A percentile compares a stretch with the other conserved stretches of the same genome.
Evolutionary conservation across 139 green algal species (phyloP).

Genomic region (Haematococcus lacustris): DNA sequence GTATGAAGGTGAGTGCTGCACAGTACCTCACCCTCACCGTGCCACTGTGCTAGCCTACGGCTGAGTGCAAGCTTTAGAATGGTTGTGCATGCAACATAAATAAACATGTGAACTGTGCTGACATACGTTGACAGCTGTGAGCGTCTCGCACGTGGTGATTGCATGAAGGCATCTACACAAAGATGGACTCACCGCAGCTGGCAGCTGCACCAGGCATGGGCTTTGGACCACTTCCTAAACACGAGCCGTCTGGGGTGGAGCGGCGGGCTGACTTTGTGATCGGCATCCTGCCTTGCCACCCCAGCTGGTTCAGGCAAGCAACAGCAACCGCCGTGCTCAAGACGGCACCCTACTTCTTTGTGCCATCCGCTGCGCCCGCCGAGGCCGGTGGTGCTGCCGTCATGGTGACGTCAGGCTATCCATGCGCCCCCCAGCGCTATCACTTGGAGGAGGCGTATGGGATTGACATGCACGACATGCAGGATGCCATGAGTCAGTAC

Average conservation of each 20-base stretch:
- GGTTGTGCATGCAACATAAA: too few species aligned
- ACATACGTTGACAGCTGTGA: too few species aligned
- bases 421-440: neutral
- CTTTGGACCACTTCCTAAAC: neutral
- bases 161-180: conserved; percentile 5
- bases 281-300: neutral
- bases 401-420: conserved; percentile 6
- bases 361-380: neutral
- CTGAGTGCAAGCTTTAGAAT: too few species aligned
- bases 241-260: neutral
- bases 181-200: conserved; percentile 6
- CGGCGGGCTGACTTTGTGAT: conserved; percentile 4
- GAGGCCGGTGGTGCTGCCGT: neutral
- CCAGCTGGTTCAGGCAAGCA: neutral
- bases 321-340: neutral
- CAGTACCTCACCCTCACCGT: too few species aligned
- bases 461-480: neutral
- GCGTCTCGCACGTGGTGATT: too few species aligned
- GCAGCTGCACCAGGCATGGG: neutral
- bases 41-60: too few species aligned
- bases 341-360: conserved; percentile 6
- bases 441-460: neutral
- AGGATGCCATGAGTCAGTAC: conserved; percentile 3
- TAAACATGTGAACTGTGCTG: too few species aligned
- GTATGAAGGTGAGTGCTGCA: too few species aligned